These are phyloP conservation scores for Mycena metata DNA, from an alignment of 768 basidiomycete species.

Conservation along the genomic window DNA sequence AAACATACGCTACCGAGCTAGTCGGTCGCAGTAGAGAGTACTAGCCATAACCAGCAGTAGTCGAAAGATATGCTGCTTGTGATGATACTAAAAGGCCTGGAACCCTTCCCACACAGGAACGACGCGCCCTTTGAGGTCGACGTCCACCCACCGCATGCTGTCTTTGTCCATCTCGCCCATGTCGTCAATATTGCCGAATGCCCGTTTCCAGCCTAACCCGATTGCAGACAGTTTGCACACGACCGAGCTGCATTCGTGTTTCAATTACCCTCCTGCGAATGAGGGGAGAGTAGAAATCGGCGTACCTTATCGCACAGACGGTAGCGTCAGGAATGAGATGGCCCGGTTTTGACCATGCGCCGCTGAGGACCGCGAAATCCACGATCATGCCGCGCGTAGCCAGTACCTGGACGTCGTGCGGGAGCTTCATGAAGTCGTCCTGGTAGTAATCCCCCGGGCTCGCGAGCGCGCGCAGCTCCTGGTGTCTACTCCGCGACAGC, in stretches of 20 bases:
- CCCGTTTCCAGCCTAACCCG: slow-evolving; percentile 73
- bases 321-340: slow-evolving; percentile 64
- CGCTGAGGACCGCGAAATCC: slow-evolving; percentile 76
- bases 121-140: slow-evolving; percentile 70
- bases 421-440: slow-evolving; percentile 59
- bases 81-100: slow-evolving; percentile 49
- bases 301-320: slow-evolving; percentile 71
- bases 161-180: slow-evolving; percentile 62
- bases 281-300: slow-evolving; percentile 35
- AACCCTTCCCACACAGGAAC: slow-evolving; percentile 72
- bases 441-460: slow-evolving; percentile 70
- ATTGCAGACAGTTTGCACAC: slow-evolving; percentile 71
- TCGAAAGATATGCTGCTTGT: not conserved
- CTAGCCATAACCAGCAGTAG: not conserved
- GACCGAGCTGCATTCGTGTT: slow-evolving; percentile 61
- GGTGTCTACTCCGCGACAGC: slow-evolving; percentile 56
- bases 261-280: slow-evolving; percentile 8
- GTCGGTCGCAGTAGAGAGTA: slow-evolving; percentile 1
- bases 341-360: slow-evolving; percentile 65
- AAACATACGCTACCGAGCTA: not conserved
- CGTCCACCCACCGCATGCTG: slow-evolving; percentile 70
- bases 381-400: slow-evolving; percentile 76
- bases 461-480: slow-evolving; percentile 61
- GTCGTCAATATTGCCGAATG: slow-evolving; percentile 67
- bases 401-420: slow-evolving; percentile 56